Conservation (phyloP, 176 grass and related monocot genomes). For the Hyparrhenia diplandra region DNA sequence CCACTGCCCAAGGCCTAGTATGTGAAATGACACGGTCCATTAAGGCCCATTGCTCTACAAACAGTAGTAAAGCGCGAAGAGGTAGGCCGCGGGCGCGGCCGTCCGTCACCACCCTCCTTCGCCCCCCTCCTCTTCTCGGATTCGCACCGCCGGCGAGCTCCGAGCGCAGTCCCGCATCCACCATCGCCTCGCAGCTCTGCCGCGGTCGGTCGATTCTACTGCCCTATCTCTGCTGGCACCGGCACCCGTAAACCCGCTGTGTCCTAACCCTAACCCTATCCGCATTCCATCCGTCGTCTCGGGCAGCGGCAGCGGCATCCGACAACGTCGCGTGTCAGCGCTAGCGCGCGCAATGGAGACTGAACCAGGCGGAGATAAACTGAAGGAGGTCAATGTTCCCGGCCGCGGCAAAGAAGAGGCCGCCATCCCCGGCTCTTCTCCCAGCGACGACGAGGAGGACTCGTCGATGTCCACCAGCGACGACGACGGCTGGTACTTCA, state of each 20-base stretch:
- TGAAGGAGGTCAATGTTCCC: too few relatives aligned
- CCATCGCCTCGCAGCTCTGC: not conserved
- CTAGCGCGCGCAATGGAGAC: not conserved
- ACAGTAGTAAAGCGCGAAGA: too few relatives aligned
- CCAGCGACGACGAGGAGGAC: not conserved
- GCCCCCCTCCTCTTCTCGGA: too few relatives aligned
- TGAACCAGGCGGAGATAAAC: not conserved
- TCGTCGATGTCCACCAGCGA: not conserved
- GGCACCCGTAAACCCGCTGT: not conserved
- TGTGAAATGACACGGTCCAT: too few relatives aligned
- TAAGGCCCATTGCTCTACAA: too few relatives aligned
- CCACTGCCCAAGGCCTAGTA: too few relatives aligned
- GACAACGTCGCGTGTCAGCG: not conserved
- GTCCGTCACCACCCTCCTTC: too few relatives aligned
- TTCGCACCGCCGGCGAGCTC: too few relatives aligned
- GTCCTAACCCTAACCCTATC: not conserved
- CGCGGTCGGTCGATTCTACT: not conserved
- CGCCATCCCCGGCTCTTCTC: not conserved
- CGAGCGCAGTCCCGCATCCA: not conserved
- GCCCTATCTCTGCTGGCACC: not conserved
- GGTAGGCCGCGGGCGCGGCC: too few relatives aligned
- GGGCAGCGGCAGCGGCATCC: not conserved
- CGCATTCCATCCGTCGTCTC: not conserved
- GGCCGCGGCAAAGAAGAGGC: slow-evolving; percentile 11
- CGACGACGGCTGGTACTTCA: not conserved